Evolutionary conservation across 2,329 filamentous ascomycete genomes (phyloP), one percentile per base, ranked within the genome.

Genomic region (Pezicula carpinea): DNA sequence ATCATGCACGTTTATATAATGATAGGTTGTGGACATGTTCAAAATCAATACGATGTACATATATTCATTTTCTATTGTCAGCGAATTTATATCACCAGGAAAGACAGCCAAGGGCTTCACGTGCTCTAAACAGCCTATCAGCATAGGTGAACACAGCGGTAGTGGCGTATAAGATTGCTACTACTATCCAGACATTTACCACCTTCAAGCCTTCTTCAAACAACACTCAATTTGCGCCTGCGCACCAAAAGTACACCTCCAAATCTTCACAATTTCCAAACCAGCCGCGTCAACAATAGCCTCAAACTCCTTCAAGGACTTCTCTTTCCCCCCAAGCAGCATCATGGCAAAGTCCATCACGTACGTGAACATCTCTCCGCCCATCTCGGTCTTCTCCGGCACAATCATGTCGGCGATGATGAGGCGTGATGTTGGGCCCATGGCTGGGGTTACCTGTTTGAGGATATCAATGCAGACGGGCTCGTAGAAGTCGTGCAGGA

Each of bases 401-500:
- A 67, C 52, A 8, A 69, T 39, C 50, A 64, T 61, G 38, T 69
- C 64, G 43, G 63, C 66, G 18, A 69, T 53, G 13, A 68, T 54
- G 2, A 66, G 53, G 1, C 63, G 61, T 2, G 64, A 63, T 46
- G 63, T 53, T 44, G 51, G 57, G 8, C 47, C 56, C 58, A 66
- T 62, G 7, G 55, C 54, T 32, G 49, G 48, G 3, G 50, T 50
- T 6, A 58, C 49, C 17, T 60, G 52, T 23, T 43, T 46, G 13
- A 68, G 44, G 18, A 67, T 66, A 10, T 49, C 46, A 6, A 56
- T 39, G 7, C 59, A 61, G 17, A 60, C 54, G 22, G 51, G 53
- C 43, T 66, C 61, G 0, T 60, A 57, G 58, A 60, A 67, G 39
- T 67, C 61, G 42, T 67, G 64, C 7, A 68, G 48, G 15, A 67